Evolutionary conservation across 2,329 filamentous ascomycete genomes (phyloP).

Genomic region (Phyllosticta paracitricarpa): DNA sequence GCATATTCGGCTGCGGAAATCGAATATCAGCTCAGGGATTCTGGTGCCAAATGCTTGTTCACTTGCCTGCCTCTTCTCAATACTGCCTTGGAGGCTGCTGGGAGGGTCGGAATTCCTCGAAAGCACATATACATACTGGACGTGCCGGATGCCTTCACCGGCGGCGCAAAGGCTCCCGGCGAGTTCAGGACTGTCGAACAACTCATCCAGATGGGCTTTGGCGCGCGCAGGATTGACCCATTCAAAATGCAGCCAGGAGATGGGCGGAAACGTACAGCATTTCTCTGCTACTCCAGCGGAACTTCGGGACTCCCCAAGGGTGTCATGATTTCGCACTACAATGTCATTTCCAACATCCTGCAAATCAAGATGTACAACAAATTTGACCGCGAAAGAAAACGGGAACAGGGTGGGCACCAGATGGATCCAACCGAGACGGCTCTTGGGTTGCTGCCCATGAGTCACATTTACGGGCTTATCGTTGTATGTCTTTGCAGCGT

Average conservation of each 20-base stretch:
- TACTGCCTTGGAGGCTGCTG: slow-evolving; percentile 54
- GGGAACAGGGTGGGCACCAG: slow-evolving; percentile 29
- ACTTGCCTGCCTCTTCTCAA: slow-evolving; percentile 59
- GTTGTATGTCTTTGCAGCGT: slow-evolving; percentile 56
- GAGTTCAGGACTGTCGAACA: slow-evolving; percentile 57
- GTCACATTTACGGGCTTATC: slow-evolving; percentile 71
- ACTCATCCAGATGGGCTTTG: slow-evolving; percentile 51
- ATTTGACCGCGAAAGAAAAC: slow-evolving; percentile 30
- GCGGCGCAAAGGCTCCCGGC: slow-evolving; percentile 35
- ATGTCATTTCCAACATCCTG: slow-evolving; percentile 67
- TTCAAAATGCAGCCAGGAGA: slow-evolving; percentile 55
- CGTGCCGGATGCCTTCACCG: slow-evolving; percentile 46
- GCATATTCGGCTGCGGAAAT: slow-evolving; percentile 62
- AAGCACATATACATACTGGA: slow-evolving; percentile 61
- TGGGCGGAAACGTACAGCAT: slow-evolving; percentile 58
- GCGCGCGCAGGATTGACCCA: slow-evolving; percentile 43
- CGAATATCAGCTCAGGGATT: slow-evolving; percentile 61
- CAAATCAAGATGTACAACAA: slow-evolving; percentile 49
- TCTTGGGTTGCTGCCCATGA: slow-evolving; percentile 67
- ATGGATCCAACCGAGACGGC: slow-evolving; percentile 40
- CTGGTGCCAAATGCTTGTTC: slow-evolving; percentile 59
- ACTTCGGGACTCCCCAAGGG: slow-evolving; percentile 78
- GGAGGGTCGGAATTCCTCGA: slow-evolving; percentile 51
- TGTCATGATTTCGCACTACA: slow-evolving; percentile 71
- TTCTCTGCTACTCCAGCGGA: slow-evolving; percentile 70